phyloP scores from a whole-genome alignment of 257 asterid species.

The Hygrophila difformis region DNA sequence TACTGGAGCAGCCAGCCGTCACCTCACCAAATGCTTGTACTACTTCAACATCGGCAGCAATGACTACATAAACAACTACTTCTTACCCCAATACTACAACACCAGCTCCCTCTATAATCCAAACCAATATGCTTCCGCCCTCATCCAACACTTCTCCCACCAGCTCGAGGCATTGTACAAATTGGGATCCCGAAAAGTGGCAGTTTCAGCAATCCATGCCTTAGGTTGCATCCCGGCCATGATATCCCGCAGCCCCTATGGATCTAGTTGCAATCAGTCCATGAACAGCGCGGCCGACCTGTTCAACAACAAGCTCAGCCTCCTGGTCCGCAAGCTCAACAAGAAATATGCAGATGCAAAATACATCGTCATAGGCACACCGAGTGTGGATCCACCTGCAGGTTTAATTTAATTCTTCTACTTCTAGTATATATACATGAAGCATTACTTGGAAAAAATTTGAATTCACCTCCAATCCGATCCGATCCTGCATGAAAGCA shows the following conservation, averaged over 20 bases:
- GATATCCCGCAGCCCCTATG: neutral
- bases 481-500: neutral
- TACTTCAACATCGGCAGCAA: constrained; percentile 35
- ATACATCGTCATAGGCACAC: too few species aligned
- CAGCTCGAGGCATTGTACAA: constrained; percentile 31
- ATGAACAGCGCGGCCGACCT: constrained; percentile 21
- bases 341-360: too few species aligned
- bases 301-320: constrained; percentile 24
- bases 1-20: constrained; percentile 13
- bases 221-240: constrained; percentile 32
- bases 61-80: constrained; percentile 45
- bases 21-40: constrained; percentile 32
- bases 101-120: constrained; percentile 21
- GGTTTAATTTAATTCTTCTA: too few species aligned
- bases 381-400: too few species aligned
- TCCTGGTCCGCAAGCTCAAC: constrained; percentile 8
- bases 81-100: constrained; percentile 17
- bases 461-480: too few species aligned
- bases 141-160: constrained; percentile 22
- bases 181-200: constrained; percentile 35
- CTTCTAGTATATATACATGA: neutral
- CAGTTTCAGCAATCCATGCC: constrained; percentile 22
- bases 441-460: neutral
- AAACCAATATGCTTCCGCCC: constrained; percentile 20
- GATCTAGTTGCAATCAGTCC: constrained; percentile 7